Evolutionary conservation across 805 yeast genomes (phyloP).

Genomic region (Yarrowia keelungensis): DNA sequence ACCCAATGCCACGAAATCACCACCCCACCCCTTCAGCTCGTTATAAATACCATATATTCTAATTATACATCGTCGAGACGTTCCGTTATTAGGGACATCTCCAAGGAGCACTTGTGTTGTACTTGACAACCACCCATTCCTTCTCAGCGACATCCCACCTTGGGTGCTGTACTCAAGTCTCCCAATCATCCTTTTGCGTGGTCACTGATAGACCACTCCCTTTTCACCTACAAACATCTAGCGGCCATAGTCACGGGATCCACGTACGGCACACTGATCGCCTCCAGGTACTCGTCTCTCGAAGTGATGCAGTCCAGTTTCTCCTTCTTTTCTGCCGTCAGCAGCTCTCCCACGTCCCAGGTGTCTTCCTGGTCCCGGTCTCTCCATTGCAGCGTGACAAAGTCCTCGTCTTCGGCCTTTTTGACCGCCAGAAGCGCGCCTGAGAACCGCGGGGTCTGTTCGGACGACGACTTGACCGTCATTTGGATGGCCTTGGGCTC

Average conservation of each 20-base stretch:
- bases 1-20: too few species aligned
- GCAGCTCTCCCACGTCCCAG: constrained; percentile 48
- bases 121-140: background rate
- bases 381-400: constrained; percentile 55
- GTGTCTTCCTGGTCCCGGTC: constrained; percentile 51
- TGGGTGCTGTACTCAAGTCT: background rate
- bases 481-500: constrained; percentile 73
- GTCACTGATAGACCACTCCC: background rate
- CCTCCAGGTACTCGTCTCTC: constrained; percentile 43
- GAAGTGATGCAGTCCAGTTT: constrained; percentile 42
- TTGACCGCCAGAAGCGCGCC: constrained; percentile 74
- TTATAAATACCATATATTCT: constrained; percentile 16
- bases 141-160: background rate
- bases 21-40: background rate
- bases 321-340: constrained; percentile 42
- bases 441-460: constrained; percentile 66
- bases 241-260: constrained; percentile 37
- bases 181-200: background rate
- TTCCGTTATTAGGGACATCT: too few species aligned
- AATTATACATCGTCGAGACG: background rate
- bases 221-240: constrained; percentile 1
- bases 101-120: too few species aligned
- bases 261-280: constrained; percentile 39
- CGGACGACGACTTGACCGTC: constrained; percentile 70
- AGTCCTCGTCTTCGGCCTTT: constrained; percentile 66